Percentiles rank a stretch among this genome's conserved stretches.
These are phyloP conservation scores for Magnaporthales sp. DNA, from an alignment of 2,329 filamentous ascomycete genomes.

Conservation along the genomic window DNA sequence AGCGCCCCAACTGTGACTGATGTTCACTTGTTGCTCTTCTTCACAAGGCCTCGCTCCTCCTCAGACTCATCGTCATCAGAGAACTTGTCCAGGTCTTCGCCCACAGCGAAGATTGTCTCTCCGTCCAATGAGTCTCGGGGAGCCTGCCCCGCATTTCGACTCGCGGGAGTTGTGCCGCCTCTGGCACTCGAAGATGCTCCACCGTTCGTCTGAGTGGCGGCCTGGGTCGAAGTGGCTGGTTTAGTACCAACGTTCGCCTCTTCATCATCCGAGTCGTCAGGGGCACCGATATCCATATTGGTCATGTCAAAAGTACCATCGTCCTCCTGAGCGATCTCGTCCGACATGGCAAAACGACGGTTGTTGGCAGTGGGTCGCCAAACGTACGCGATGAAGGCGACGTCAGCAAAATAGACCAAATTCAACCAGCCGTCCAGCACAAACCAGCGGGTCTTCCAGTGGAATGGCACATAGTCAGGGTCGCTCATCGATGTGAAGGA, in stretches of 20 bases:
- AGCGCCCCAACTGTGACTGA: slow-evolving; percentile 13
- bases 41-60: slow-evolving; percentile 51
- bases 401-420: slow-evolving; percentile 88
- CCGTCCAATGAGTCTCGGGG: slow-evolving; percentile 59
- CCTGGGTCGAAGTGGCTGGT: slow-evolving; percentile 9
- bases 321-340: slow-evolving; percentile 97
- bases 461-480: slow-evolving; percentile 85
- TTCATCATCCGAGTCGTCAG: slow-evolving; percentile 54
- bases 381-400: slow-evolving; percentile 86
- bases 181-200: slow-evolving; percentile 10
- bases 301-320: slow-evolving; percentile 92
- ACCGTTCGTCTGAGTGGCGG: slow-evolving; percentile 9
- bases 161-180: slow-evolving; percentile 22
- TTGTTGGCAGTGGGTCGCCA: slow-evolving; percentile 98
- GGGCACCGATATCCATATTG: slow-evolving; percentile 81
- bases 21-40: slow-evolving; percentile 27
- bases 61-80: slow-evolving; percentile 55
- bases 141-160: background rate
- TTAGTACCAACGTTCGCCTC: slow-evolving; percentile 39
- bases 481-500: slow-evolving; percentile 80
- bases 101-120: slow-evolving; percentile 93
- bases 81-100: slow-evolving; percentile 75
- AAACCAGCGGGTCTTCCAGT: slow-evolving; percentile 98
- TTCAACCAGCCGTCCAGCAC: slow-evolving; percentile 96
- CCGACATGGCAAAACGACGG: slow-evolving; percentile 94